A percentile compares a stretch with the other conserved stretches of the same genome.
Evolutionary conservation across 164 flowering plant species (phyloP).

Genomic region (Protea cynaroides): DNA sequence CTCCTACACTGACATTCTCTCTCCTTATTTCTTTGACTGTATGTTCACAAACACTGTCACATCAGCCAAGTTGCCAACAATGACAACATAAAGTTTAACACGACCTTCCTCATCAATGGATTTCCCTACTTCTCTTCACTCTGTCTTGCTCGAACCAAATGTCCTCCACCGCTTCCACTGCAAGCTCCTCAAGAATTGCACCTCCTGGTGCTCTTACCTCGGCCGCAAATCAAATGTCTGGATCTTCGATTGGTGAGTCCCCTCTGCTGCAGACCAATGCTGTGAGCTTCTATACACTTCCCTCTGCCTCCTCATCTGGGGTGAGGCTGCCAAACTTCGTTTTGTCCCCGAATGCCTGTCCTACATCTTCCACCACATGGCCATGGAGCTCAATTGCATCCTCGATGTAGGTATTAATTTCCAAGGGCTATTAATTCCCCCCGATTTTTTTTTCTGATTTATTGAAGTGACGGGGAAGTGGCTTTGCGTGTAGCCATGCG

Average conservation of each 20-base stretch:
- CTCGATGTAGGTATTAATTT: no score
- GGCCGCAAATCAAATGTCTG: slow-evolving; percentile 36
- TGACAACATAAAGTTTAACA: no score
- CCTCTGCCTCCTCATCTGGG: slow-evolving; percentile 81
- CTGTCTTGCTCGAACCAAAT: slow-evolving; percentile 44
- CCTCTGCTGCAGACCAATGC: slow-evolving; percentile 18
- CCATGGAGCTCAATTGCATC: slow-evolving; percentile 59
- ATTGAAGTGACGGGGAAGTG: no score
- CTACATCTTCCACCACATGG: slow-evolving; percentile 80
- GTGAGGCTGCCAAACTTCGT: slow-evolving; percentile 80
- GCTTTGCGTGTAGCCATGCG: neutral
- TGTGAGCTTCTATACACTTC: slow-evolving; percentile 52
- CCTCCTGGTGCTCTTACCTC: slow-evolving; percentile 75
- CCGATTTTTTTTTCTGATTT: no score
- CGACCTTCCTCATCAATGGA: no score
- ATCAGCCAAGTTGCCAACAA: no score
- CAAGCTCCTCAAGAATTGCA: slow-evolving; percentile 62
- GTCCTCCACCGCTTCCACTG: slow-evolving; percentile 61
- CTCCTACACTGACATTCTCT: no score
- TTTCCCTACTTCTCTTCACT: no score
- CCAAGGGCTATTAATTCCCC: no score
- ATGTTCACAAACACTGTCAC: no score
- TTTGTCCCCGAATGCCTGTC: slow-evolving; percentile 80
- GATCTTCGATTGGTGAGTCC: slow-evolving; percentile 25
- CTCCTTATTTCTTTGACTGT: no score